phyloP scores from a whole-genome alignment of 2,329 filamentous ascomycete species.

The Pseudopithomyces maydicus region DNA sequence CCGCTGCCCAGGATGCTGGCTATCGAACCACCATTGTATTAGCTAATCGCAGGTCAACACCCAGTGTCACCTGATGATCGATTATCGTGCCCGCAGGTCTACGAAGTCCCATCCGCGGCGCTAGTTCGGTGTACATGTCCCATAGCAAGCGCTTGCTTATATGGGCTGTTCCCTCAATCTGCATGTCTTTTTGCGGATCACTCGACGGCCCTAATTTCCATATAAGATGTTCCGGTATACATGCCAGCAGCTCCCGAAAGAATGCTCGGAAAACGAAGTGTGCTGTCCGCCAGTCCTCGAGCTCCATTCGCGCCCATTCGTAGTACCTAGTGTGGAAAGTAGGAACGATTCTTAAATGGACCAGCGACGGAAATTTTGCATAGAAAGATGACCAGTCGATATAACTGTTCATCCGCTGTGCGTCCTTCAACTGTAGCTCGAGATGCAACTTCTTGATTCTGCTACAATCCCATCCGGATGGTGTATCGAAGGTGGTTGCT shows the following conservation, averaged over 20 bases:
- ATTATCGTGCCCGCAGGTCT: slow-evolving; percentile 5
- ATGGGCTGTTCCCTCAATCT: slow-evolving; percentile 18
- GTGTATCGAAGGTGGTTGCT: slow-evolving; percentile 23
- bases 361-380: slow-evolving; percentile 22
- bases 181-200: slow-evolving; percentile 15
- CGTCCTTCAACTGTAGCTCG: slow-evolving; percentile 37
- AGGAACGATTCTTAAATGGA: slow-evolving; percentile 30
- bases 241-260: slow-evolving; percentile 30
- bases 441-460: slow-evolving; percentile 31
- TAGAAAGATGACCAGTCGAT: slow-evolving; percentile 37
- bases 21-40: not conserved
- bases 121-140: slow-evolving; percentile 31
- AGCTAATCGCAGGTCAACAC: not conserved
- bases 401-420: slow-evolving; percentile 37
- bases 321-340: slow-evolving; percentile 34
- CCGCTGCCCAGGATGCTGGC: not conserved
- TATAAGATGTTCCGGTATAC: slow-evolving; percentile 22
- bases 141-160: slow-evolving; percentile 18
- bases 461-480: slow-evolving; percentile 30
- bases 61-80: not conserved
- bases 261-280: slow-evolving; percentile 38
- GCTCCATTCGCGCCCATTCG: slow-evolving; percentile 33
- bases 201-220: slow-evolving; percentile 24
- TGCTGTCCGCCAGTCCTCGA: slow-evolving; percentile 24
- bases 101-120: slow-evolving; percentile 8